These are phyloP conservation scores for Amylocarpus encephaloides DNA, from an alignment of 2,329 filamentous ascomycete genomes.

Conservation along the genomic window DNA sequence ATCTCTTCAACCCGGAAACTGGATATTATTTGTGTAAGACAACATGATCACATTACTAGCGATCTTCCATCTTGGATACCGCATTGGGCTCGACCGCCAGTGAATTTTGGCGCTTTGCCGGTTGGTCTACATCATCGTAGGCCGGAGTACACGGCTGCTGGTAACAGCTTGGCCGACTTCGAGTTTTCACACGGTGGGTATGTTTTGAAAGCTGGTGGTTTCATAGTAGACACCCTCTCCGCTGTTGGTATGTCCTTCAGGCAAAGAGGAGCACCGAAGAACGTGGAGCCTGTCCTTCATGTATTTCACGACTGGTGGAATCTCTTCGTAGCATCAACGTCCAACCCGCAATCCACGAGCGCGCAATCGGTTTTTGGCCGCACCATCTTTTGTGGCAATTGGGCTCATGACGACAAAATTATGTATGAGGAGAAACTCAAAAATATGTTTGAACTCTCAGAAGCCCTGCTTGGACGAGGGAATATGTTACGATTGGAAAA, in stretches of 20 bases:
- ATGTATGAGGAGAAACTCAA: slow-evolving; percentile 17
- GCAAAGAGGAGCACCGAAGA: slow-evolving; percentile 11
- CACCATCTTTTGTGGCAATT: slow-evolving; percentile 23
- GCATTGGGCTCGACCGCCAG: slow-evolving; percentile 22
- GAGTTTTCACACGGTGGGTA: slow-evolving; percentile 16
- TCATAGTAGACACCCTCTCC: slow-evolving; percentile 21
- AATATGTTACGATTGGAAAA: slow-evolving; percentile 9
- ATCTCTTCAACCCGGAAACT: slow-evolving; percentile 18
- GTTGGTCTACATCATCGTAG: slow-evolving; percentile 20
- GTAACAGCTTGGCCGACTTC: slow-evolving; percentile 10
- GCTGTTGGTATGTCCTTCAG: slow-evolving; percentile 14
- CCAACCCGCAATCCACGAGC: slow-evolving; percentile 6
- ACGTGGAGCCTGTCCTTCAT: slow-evolving; percentile 13
- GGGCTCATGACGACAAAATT: slow-evolving; percentile 11
- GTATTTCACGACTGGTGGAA: slow-evolving; percentile 26
- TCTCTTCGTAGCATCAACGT: slow-evolving; percentile 10
- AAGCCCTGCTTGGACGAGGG: slow-evolving; percentile 5
- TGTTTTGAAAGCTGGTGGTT: slow-evolving; percentile 15
- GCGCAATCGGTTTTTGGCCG: slow-evolving; percentile 17
- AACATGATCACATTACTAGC: slow-evolving; percentile 11
- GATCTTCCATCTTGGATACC: slow-evolving; percentile 24
- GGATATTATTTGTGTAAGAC: slow-evolving; percentile 26
- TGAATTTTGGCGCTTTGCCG: slow-evolving; percentile 7
- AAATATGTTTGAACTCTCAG: slow-evolving; percentile 15
- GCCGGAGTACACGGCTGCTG: slow-evolving; percentile 20